Conservation (phyloP, 768 basidiomycete genomes). For the Kwoniella sp. region DNA sequence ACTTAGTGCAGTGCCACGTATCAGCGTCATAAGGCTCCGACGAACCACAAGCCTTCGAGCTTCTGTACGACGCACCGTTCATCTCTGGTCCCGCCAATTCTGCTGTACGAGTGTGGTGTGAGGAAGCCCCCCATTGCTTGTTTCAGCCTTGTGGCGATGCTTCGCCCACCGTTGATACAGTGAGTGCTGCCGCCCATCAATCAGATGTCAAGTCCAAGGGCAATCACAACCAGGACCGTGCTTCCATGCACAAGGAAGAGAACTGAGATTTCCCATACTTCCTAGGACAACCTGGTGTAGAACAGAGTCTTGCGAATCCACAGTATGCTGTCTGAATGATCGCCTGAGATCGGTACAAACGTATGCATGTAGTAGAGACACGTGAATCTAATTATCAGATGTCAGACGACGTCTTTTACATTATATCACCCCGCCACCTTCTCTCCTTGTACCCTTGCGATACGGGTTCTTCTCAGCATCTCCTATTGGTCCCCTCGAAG, state of each 20-base stretch:
- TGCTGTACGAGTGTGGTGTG: neutral
- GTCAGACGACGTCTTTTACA: neutral
- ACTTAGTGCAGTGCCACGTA: neutral
- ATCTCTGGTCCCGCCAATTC: neutral
- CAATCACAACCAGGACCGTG: too few relatives aligned
- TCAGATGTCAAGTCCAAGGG: too few relatives aligned
- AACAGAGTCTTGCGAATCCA: too few relatives aligned
- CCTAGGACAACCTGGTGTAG: too few relatives aligned
- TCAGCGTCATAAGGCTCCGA: neutral
- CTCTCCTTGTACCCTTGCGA: slow-evolving; percentile 35
- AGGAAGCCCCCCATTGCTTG: neutral
- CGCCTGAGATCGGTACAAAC: neutral
- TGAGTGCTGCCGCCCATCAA: neutral
- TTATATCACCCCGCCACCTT: slow-evolving; percentile 47
- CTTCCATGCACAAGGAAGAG: too few relatives aligned
- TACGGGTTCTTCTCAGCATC: slow-evolving; percentile 50
- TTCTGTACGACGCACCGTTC: neutral
- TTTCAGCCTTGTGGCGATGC: neutral
- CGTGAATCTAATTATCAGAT: neutral
- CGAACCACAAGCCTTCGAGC: neutral
- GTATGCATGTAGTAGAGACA: neutral
- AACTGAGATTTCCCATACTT: too few relatives aligned
- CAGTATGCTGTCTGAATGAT: too few relatives aligned
- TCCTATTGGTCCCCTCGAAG: slow-evolving; percentile 31
- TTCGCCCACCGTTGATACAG: neutral